Base-by-base conservation (phyloP, 139 green algal genomes). In the Micromonas pusilla region DNA sequence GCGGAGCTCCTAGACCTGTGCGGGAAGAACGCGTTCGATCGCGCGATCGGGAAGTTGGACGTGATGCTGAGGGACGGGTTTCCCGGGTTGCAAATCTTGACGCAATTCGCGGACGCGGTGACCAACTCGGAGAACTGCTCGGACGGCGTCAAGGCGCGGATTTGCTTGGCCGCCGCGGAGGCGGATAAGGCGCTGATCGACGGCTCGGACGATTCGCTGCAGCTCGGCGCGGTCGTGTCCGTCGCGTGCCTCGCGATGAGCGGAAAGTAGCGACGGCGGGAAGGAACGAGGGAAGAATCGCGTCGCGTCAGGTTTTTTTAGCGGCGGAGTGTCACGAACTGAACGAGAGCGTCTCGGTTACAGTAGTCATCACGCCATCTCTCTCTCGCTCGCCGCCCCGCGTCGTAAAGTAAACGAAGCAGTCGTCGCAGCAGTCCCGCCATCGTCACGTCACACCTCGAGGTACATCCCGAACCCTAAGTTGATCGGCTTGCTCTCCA, bases 401-500 rank as follows among this genome's bases (percentile, higher is more conserved):
- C n/a, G n/a, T n/a, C n/a, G n/a, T n/a, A n/a, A n/a, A n/a, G n/a
- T n/a, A n/a, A n/a, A n/a, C n/a, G n/a, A n/a, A n/a, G n/a, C n/a
- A n/a, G 25, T 36, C 62, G 25, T 68, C 26, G 62, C 13, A 23
- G 23, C 32, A 4, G 4, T 52, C 28, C 23, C n/a, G 4, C 3
- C 52, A 60, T 72, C 32, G 26, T 23, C 52, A 60, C 6, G 32
- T 60, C 5, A 65, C 20, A 63, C 36, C 2, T 63, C 68, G 2
- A 75, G 3, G 68, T 33, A 66, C 13, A 77, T 39, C 1, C 71
- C 71, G 52, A 77, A 77, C 1, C 71, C 72, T 1, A 78, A 16
- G 72, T 78, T 78, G 30, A 78, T 70, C 2, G 72, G 31, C 25
- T 78, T 26, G 5, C 21, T 38, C 52, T 78, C 72, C 5, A 78